A percentile compares a stretch with the other conserved stretches of the same genome.
phyloP scores from a whole-genome alignment of 2,329 filamentous ascomycete species.

The Xylariomycetidae sp. region DNA sequence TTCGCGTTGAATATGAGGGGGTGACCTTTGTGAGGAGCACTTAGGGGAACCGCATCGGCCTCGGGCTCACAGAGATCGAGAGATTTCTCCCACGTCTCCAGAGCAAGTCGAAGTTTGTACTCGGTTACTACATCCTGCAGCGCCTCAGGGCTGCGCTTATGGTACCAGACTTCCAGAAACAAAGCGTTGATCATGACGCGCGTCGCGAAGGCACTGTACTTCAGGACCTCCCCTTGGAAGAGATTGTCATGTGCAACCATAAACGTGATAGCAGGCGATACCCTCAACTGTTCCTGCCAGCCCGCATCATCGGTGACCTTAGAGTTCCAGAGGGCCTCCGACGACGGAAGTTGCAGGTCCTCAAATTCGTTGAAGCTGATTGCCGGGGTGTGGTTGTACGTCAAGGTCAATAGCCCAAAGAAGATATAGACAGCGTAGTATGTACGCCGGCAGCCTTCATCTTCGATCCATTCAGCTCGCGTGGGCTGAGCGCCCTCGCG shows the following conservation, averaged over 20 bases:
- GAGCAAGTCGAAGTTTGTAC: conserved; percentile 90
- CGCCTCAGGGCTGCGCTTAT: conserved; percentile 96
- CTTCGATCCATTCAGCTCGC: conserved; percentile 90
- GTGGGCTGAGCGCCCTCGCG: conserved; percentile 72
- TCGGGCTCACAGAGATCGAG: conserved; percentile 91
- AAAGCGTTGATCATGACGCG: conserved; percentile 98
- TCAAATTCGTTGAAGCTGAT: conserved; percentile 99
- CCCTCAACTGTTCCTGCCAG: conserved; percentile 77
- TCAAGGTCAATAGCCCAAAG: conserved; percentile 90
- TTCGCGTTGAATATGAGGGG: conserved; percentile 97
- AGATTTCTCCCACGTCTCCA: conserved; percentile 99
- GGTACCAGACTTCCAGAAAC: conserved; percentile 98
- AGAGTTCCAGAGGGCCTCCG: conserved; percentile 90
- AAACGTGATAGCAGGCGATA: conserved; percentile 75
- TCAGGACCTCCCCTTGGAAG: conserved; percentile 85
- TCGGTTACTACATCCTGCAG: conserved; percentile 96
- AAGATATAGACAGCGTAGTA: conserved; percentile 99
- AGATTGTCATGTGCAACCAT: conserved; percentile 92
- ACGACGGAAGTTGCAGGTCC: conserved; percentile 84
- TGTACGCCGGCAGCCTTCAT: conserved; percentile 91
- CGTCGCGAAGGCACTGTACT: conserved; percentile 94
- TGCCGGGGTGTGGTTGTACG: conserved; percentile 95
- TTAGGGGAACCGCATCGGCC: conserved; percentile 79
- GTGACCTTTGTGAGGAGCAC: conserved; percentile 91
- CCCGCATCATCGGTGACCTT: conserved; percentile 69